Base-by-base conservation (phyloP, 805 yeast genomes). In the Pichia scutulata region DNA sequence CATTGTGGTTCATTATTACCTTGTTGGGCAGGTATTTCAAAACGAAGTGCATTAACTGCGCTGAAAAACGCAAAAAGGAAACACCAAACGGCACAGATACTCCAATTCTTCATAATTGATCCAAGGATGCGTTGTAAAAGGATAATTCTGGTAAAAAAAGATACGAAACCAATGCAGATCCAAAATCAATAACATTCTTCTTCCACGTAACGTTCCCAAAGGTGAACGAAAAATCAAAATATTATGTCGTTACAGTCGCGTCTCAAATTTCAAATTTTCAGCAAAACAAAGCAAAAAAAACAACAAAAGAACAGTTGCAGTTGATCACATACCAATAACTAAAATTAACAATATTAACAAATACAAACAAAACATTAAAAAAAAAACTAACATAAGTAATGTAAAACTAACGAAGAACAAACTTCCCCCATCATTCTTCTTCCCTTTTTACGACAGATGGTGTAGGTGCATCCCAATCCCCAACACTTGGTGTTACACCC, bases 1-100 rank as follows among this genome's bases (percentile, higher is more conserved):
- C 99, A 93, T 52, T 84, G 79, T 37, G 92, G 90, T 23, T 67
- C 66, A 3, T 56, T 59, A 39, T 55, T 47, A 8, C 53, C 43
- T 3, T 60, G 54, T 33, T 39, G 37, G 7, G 71, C 70, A 23
- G 64, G 63, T 13, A 67, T 52, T 41, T 67, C 71, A 39, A 67
- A 59, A 52, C 67, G 60, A 28, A 67, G 57, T 2, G 60, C 67
- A 23, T 18, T 42, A 9, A 45, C 59, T 4, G 28, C 23, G 18
- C 47, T 50, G 14, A 59, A 40, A 10, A 48, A 39, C 8, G 47
- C 45, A 7, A 59, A 39, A 2, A 60, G 39, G 8, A 51, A 33
- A 8, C 50, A 22, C 4, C 58, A 2, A 12, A 53, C 18, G 6
- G 43, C 39, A 26, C n/a, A 24, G 7, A 46, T 16, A 28, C 33